Evolutionary conservation across 371 early-diverging fungal genomes (phyloP).

Genomic region (Syncephalastrum racemosum): DNA sequence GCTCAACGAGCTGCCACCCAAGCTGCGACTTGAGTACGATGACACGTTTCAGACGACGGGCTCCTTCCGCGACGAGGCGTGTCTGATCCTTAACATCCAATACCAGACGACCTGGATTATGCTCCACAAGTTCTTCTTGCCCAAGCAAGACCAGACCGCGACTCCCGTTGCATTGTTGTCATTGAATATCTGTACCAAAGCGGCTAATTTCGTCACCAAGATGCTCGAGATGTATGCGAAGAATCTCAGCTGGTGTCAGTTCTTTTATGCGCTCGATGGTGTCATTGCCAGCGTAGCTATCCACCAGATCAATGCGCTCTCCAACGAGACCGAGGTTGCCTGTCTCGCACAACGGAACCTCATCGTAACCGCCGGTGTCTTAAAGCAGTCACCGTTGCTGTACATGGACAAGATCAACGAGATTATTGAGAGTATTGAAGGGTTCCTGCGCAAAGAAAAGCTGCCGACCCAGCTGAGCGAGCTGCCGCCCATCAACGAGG

Average conservation of each 20-base stretch:
- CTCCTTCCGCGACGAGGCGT: slow-evolving; percentile 42
- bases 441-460: slow-evolving; percentile 30
- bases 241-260: slow-evolving; percentile 45
- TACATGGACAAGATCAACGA: slow-evolving; percentile 53
- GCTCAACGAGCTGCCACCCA: slow-evolving; percentile 47
- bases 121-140: slow-evolving; percentile 50
- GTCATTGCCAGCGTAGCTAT: slow-evolving; percentile 46
- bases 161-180: slow-evolving; percentile 32
- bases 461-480: slow-evolving; percentile 29
- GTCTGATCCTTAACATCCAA: slow-evolving; percentile 38
- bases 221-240: slow-evolving; percentile 44
- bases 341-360: slow-evolving; percentile 43
- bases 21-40: slow-evolving; percentile 22
- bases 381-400: slow-evolving; percentile 43
- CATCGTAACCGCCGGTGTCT: slow-evolving; percentile 37
- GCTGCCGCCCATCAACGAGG: slow-evolving; percentile 39
- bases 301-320: slow-evolving; percentile 47
- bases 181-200: slow-evolving; percentile 32
- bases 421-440: slow-evolving; percentile 42
- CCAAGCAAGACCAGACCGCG: slow-evolving; percentile 42
- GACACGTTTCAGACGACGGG: slow-evolving; percentile 28
- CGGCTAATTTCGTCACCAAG: slow-evolving; percentile 41
- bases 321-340: slow-evolving; percentile 38
- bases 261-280: slow-evolving; percentile 48
- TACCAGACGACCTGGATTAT: slow-evolving; percentile 53